Conservation (phyloP, 1,284 basidiomycete species). For the Kalmanozyma brasiliensis region DNA sequence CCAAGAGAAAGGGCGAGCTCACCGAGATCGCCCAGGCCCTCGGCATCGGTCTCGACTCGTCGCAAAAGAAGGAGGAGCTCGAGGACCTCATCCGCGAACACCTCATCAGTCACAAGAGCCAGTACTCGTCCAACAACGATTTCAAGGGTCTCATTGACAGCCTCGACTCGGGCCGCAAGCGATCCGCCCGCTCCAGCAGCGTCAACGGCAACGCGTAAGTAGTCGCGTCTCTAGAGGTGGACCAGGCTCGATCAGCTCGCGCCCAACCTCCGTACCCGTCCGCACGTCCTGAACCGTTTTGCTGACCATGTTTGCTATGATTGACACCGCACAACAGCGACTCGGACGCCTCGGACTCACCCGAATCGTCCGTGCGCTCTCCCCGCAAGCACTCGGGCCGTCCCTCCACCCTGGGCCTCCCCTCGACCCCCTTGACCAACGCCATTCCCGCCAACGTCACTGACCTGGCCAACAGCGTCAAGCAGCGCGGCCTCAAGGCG, state of each 20-base stretch:
- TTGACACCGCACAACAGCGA: slow-evolving; percentile 26
- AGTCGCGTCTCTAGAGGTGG: not conserved
- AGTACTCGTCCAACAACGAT: slow-evolving; percentile 35
- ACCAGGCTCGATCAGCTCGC: not conserved
- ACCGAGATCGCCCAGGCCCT: slow-evolving; percentile 56
- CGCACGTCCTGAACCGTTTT: not conserved
- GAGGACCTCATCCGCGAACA: slow-evolving; percentile 53
- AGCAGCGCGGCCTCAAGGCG: slow-evolving; percentile 48
- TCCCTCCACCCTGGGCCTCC: slow-evolving; percentile 36
- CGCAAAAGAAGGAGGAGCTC: slow-evolving; percentile 53
- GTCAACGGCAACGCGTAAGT: slow-evolving; percentile 46
- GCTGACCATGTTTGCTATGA: slow-evolving; percentile 1
- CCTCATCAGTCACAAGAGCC: slow-evolving; percentile 44
- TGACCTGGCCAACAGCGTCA: slow-evolving; percentile 26
- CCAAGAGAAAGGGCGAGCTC: slow-evolving; percentile 58
- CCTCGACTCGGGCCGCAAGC: slow-evolving; percentile 44
- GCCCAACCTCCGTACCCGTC: too few relatives aligned
- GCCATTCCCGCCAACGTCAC: slow-evolving; percentile 28
- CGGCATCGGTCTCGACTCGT: slow-evolving; percentile 43
- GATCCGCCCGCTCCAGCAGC: slow-evolving; percentile 48
- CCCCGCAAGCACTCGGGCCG: slow-evolving; percentile 60
- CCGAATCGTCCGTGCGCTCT: slow-evolving; percentile 43
- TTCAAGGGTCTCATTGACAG: slow-evolving; percentile 56
- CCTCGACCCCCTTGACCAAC: slow-evolving; percentile 36
- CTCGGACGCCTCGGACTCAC: slow-evolving; percentile 55